Evolutionary conservation across 2,329 filamentous ascomycete genomes (phyloP).

Genomic region (Myotisia sp.): DNA sequence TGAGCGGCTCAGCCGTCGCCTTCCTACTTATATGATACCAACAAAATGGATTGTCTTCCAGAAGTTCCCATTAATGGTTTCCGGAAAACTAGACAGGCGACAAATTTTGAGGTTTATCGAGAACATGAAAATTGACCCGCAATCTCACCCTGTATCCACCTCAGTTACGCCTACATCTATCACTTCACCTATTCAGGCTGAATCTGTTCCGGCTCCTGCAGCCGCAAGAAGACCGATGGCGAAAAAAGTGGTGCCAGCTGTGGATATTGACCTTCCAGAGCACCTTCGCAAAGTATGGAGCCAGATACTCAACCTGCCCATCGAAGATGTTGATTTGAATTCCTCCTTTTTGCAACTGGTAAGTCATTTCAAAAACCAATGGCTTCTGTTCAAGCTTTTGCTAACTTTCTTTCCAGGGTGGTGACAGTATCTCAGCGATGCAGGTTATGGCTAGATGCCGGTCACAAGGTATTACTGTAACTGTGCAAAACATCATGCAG

Average conservation of each 20-base stretch:
- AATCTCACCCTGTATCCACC: neutral
- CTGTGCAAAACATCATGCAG: slow-evolving; percentile 13
- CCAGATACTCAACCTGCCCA: slow-evolving; percentile 13
- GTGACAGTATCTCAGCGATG: slow-evolving; percentile 19
- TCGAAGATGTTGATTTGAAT: slow-evolving; percentile 13
- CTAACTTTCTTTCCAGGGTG: slow-evolving; percentile 12
- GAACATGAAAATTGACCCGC: slow-evolving; percentile 3
- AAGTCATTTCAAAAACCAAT: neutral
- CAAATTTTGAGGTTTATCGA: slow-evolving; percentile 12
- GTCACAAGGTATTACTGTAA: slow-evolving; percentile 11
- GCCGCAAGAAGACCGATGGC: too few relatives aligned
- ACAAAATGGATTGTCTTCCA: slow-evolving; percentile 13
- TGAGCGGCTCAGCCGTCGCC: slow-evolving; percentile 10
- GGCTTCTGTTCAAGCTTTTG: slow-evolving; percentile 13
- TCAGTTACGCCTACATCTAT: neutral
- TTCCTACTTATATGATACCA: slow-evolving; percentile 18
- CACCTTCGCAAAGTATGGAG: slow-evolving; percentile 14
- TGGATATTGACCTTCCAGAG: slow-evolving; percentile 4
- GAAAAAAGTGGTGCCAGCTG: too few relatives aligned
- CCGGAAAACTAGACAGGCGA: slow-evolving; percentile 17
- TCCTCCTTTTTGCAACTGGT: slow-evolving; percentile 20
- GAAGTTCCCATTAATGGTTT: slow-evolving; percentile 14
- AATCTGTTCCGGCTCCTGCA: slow-evolving; percentile 3
- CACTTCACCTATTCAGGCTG: neutral
- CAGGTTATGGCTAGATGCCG: slow-evolving; percentile 14